Evolutionary conservation across 129 eudicot species (phyloP), one percentile per base, ranked within the genome.

Genomic region (Silybum marianum): DNA sequence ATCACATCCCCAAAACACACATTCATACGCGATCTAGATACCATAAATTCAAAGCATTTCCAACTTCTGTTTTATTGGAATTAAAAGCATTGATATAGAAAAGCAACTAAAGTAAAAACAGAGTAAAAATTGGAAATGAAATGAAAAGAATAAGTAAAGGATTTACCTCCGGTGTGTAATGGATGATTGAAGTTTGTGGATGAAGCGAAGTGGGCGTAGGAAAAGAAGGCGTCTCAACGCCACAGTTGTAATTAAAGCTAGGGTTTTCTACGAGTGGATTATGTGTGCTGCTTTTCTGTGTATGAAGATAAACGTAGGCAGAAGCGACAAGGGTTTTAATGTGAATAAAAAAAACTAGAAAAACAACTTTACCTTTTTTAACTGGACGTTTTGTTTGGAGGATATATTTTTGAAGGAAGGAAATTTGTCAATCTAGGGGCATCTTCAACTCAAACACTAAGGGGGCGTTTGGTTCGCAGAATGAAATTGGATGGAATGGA

Each of bases 181-280:
- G 30, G 79, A 81, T 44, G 84, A 81, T 73, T 73, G 78, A 44
- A 81, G 28, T 36, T 63, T 40, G 74, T 16, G 44, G 84, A 73
- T 81, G 28, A 81, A 39, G 46, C 62, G 78, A 81, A 62, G 26
- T 8, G 74, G 79, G 6, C 28, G 78, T 18, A 72, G 73, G 16
- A 39, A 60, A 58, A 60, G 28, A 58, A 3, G 78, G 78, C 84
- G 84, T 81, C 67, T 73, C 58, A 81, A 81, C 84, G 84, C 84
- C 84, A 81, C 73, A 81, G 4, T 72, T 80, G 65, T 19, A 48
- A 48, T 13, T 48, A 5, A 10, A 72, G 18, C 34, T 81, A 81
- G 84, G 84, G 84, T 73, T 81, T 72, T 58, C 66, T 58, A 51
- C 7, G 1, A 51, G 63, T 5, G n/a, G 63, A 51, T 51, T 40